Conservation (phyloP, 805 yeast species). For the Saccharomyces eubayanus region DNA sequence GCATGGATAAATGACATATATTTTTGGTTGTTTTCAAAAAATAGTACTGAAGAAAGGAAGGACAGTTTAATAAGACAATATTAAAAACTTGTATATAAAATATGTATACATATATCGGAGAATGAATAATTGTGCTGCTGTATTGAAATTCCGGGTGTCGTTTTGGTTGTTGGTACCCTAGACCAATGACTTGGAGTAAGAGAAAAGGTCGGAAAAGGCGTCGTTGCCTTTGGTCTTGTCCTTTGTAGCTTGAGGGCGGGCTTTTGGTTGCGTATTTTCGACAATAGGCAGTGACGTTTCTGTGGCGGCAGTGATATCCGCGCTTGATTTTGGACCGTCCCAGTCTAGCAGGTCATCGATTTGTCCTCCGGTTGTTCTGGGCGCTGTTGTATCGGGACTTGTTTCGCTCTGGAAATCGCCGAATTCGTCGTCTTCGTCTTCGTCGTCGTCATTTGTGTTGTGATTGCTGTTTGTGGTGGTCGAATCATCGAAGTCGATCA, state of each 20-base stretch:
- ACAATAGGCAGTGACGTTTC: constrained; percentile 2
- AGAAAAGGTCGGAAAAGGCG: constrained; percentile 25
- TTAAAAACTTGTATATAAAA: not conserved
- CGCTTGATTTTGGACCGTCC: constrained; percentile 1
- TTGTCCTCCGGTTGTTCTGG: constrained; percentile 3
- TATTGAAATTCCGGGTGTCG: not conserved
- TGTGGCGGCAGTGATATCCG: constrained; percentile 7
- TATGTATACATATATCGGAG: constrained; percentile 1
- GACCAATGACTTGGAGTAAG: constrained; percentile 27
- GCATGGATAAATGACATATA: not conserved
- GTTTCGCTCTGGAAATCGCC: constrained; percentile 32
- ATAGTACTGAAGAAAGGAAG: not conserved
- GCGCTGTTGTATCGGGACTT: constrained; percentile 8
- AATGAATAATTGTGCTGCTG: constrained; percentile 12
- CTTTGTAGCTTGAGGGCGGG: constrained; percentile 3
- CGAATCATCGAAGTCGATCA: constrained; percentile 25
- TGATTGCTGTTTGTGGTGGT: not conserved
- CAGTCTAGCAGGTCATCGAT: constrained; percentile 14
- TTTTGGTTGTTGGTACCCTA: constrained; percentile 1
- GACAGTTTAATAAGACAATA: not conserved
- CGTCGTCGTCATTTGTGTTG: constrained; percentile 10
- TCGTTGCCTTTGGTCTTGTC: constrained; percentile 12
- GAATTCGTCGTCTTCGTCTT: constrained; percentile 30
- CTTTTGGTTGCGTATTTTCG: constrained; percentile 5
- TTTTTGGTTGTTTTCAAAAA: not conserved